Base-by-base conservation (phyloP, 1,284 basidiomycete genomes). In the Golubevia pallescens region DNA sequence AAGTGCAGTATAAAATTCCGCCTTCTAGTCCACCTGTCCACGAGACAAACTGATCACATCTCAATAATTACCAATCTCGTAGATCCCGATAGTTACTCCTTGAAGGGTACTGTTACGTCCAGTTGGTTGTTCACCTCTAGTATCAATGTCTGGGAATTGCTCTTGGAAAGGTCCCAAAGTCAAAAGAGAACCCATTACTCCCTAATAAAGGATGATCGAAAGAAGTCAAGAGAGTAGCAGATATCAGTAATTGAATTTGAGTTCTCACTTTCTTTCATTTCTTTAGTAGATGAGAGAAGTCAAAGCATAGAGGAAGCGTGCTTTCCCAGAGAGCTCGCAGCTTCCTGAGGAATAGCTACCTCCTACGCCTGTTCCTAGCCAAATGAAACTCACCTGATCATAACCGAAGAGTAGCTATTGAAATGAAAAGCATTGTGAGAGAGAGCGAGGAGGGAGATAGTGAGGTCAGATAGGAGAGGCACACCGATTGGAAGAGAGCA, bases 111-210 rank as follows among this genome's bases (percentile, higher is more conserved):
- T 66, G 4, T 63, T 70, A n/a, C 62, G 61, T n/a, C 75, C 77
- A 14, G 68, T 71, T 42, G 65, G 66, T 8, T 51, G 60, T 28
- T 21, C 21, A n/a, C 34, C 56, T 4, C n/a, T 60, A 3, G 77
- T 80, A 67, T 84, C 67, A 59, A 84, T 84, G 21, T 60, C 13
- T 19, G 81, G 81, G 57, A 82, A 84, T 8, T 62, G 63, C 6
- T 23, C n/a, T 23, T 48, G 58, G 73, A 81, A 84, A 7, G 74
- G 69, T 0, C 70, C 73, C 13, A 84, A 70, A 6, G 78, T 81
- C 56, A 81, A 72, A 23, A 84, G 70, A 66, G 76, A 76, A 14
- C 80, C 80, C 57, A 82, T 74, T 20, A 84, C 81, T 74, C 81
- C 81, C 63, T 84, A 79, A 61, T 84, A 79, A 60, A 80, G 81